Base-by-base conservation (phyloP, 1,284 basidiomycete genomes). In the Tausonia pullulans region DNA sequence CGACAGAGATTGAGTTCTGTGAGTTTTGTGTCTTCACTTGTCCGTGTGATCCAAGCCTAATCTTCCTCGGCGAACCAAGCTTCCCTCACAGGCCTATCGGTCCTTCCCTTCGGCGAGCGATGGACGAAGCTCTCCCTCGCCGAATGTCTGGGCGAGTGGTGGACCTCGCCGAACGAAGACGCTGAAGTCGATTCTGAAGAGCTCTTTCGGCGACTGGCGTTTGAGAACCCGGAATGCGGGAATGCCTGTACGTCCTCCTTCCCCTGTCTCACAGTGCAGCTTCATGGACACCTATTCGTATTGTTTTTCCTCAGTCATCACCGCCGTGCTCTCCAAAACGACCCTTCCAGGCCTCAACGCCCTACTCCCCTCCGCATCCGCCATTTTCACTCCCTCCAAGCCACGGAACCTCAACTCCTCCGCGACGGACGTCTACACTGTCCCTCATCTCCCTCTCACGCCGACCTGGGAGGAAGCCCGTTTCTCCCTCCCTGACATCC, bases 401-500 rank as follows among this genome's bases (percentile, higher is more conserved):
- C 16, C 4, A 10, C 39, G 14, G 5, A 11, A 2, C 55, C 51
- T 43, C 5, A 8, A 9, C 27, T 14, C 8, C n/a, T n/a, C 14
- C 4, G n/a, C n/a, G 13, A n/a, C 39, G n/a, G 3, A 40, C 40
- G 51, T 63, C 55, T 59, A 65, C 40, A 40, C 11, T 13, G 58
- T 64, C 5, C 60, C 58, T 39, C 63, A 62, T 50, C 58, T 67
- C 5, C 63, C 67, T 10, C 63, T 65, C 5, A 62, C 67, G 0
- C 40, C 63, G 5, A 62, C 55, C 5, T 67, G 67, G 67, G 43
- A 67, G 41, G 63, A 64, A 45, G 60, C 67, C 27, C 14, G 54
- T 41, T 67, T 67, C 55, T 41, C 63, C 27, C 63, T 67, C 48
- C n/a, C 55, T 27, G 14, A 49, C 6, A 27, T 67, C 44, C 43